Conservation (phyloP, 495 filamentous ascomycete genomes). For the Talaromyces stipitatus region DNA sequence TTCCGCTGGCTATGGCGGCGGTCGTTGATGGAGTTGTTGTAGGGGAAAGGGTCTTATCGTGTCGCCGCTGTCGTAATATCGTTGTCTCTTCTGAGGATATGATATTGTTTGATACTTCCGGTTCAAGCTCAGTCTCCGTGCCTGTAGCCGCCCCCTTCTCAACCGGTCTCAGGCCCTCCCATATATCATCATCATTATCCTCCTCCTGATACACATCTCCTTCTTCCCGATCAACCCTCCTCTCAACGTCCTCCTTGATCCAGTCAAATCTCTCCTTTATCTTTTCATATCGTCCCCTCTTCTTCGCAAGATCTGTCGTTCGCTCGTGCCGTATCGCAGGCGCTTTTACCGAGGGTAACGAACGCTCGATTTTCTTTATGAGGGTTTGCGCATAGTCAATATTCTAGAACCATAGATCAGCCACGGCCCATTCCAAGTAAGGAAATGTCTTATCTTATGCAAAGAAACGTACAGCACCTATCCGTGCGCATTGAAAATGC, state of each 20-base stretch:
- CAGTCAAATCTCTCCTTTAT: constrained; percentile 11
- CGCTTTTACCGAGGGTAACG: constrained; percentile 55
- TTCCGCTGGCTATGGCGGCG: constrained; percentile 8
- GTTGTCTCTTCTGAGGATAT: background rate
- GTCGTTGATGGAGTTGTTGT: constrained; percentile 13
- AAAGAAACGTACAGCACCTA: constrained; percentile 46
- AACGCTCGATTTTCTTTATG: constrained; percentile 70
- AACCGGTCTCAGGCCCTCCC: background rate
- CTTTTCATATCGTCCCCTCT: constrained; percentile 44
- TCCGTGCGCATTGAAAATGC: constrained; percentile 63
- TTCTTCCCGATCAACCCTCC: background rate
- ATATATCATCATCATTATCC: background rate
- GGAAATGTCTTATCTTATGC: constrained; percentile 8
- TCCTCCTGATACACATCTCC: background rate
- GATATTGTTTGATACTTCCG: background rate
- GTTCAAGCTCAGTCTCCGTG: background rate
- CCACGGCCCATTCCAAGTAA: too few relatives aligned
- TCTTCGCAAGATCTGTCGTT: constrained; percentile 57
- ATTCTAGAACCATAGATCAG: constrained; percentile 42
- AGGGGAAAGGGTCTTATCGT: constrained; percentile 8
- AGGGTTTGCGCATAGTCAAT: constrained; percentile 71
- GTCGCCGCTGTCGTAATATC: constrained; percentile 9
- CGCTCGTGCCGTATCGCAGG: constrained; percentile 56
- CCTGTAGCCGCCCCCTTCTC: background rate
- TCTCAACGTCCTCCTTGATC: constrained; percentile 16